Evolutionary conservation across 2,329 filamentous ascomycete species (phyloP), one percentile per base, ranked within the genome.

Genomic region (Thielaviopsis punctulata): DNA sequence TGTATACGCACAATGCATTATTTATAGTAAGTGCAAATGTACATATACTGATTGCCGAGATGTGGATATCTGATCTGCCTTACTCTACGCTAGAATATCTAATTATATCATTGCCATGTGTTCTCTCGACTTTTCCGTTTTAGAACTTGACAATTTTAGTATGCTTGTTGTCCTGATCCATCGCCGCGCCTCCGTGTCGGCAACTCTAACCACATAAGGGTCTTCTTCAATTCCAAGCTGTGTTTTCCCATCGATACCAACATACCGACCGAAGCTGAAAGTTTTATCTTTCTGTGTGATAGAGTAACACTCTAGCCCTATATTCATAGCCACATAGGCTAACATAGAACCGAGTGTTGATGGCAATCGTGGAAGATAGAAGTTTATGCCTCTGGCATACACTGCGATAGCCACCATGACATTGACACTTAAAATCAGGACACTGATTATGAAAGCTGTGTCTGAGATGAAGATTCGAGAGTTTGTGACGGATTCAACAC

Each of bases 211-310:
- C 0, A 75, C 66, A 50, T 69, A 68, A 0, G 70, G 69, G 22
- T 69, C 47, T 4, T 46, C 64, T 30, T 80, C 76, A 44, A 79
- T 71, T 0, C 76, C 76, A 0, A 73, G 55, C 52, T 77, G 72
- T 0, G 63, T 60, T 7, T 63, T 63, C 0, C 72, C 69, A 56
- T 79, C 74, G 0, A 57, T 58, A 0, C 73, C 74, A 1, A 73
- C 51, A 51, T 68, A 79, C 0, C 63, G 64, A 0, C 76, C 75
- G 57, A 72, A 79, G 0, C 69, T 71, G 51, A 46, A 50, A 1
- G 47, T 53, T 18, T 46, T 39, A 8, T 23, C 8, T 5, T 30
- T 33, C 12, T 47, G 19, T 12, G 8, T 22, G 18, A 12, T 21
- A 6, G 18, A n/a, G 19, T 27, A 21, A 18, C 12, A 9, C 0